A percentile compares a stretch with the other conserved stretches of the same genome.
These are phyloP conservation scores for Lentinula guzmanii DNA, from an alignment of 768 basidiomycete genomes.

Conservation along the genomic window DNA sequence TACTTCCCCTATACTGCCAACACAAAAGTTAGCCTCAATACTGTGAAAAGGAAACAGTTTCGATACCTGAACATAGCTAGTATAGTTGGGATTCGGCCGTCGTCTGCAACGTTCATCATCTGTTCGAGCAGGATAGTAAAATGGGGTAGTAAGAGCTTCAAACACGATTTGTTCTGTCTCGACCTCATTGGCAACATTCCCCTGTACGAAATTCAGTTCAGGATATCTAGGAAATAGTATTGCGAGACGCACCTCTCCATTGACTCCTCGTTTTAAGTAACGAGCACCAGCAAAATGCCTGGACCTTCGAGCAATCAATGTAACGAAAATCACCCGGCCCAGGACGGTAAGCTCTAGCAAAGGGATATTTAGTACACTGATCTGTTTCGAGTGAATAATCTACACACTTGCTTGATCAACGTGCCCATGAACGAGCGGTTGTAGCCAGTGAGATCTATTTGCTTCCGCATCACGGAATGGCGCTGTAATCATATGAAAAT, in stretches of 20 bases:
- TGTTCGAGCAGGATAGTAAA: slow-evolving; percentile 62
- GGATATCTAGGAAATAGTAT: background rate
- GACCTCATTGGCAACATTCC: slow-evolving; percentile 97
- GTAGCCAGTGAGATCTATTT: slow-evolving; percentile 71
- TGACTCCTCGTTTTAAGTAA: slow-evolving; percentile 91
- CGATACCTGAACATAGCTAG: slow-evolving; percentile 86
- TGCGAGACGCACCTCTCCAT: slow-evolving; percentile 65
- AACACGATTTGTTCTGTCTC: slow-evolving; percentile 98
- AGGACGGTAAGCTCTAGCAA: slow-evolving; percentile 82
- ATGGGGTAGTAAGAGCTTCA: slow-evolving; percentile 83
- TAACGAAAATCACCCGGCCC: slow-evolving; percentile 86
- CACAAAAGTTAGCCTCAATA: background rate
- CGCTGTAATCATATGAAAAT: slow-evolving; percentile 75
- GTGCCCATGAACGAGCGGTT: slow-evolving; percentile 92
- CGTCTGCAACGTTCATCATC: slow-evolving; percentile 30
- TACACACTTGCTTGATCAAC: slow-evolving; percentile 95
- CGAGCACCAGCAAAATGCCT: slow-evolving; percentile 94
- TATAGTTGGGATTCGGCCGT: slow-evolving; percentile 78
- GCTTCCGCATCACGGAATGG: slow-evolving; percentile 49
- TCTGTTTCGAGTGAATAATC: background rate
- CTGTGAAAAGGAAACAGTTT: background rate
- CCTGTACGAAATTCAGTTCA: slow-evolving; percentile 39
- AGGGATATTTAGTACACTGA: background rate
- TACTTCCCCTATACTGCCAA: slow-evolving; percentile 81
- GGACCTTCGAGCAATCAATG: slow-evolving; percentile 91